Evolutionary conservation across 768 basidiomycete species (phyloP), one percentile per base, ranked within the genome.

Genomic region (Hirschioporus abietinus): DNA sequence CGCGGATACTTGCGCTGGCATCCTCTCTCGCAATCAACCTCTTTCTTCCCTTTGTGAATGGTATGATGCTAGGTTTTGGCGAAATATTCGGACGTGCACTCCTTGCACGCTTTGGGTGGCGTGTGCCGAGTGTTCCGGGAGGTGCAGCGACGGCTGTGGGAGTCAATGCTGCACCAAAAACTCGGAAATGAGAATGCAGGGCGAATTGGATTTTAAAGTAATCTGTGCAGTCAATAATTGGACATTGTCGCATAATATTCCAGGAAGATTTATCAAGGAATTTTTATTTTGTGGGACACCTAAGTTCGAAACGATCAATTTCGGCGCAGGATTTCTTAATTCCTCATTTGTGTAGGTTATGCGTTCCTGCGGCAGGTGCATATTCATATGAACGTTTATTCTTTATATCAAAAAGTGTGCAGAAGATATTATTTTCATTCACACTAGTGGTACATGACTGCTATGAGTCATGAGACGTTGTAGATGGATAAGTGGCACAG

Each of bases 51-150:
- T 96, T 96, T 76, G 84, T 96, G 9, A 96, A 96, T 70, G 95
- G 94, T 23, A 91, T 96, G 66, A 96, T 96, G 94, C 86, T 95
- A 63, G 94, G 94, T n/a, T 95, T 96, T 73, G 94, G 94, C 57
- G 95, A 96, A 77, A 91, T 96, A 63, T 94, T 95, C 74, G 94
- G 78, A 1, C 70, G 75, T 67, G 74, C 75, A 64, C 69, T 76
- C 62, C 63, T 78, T 61, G 74, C 71, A 15, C 73, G 72, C 25
- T 71, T 77, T 66, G 77, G 77, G 17, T 72, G 74, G 71, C 66
- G 67, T 25, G 42, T 52, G 42, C 42, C 42, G 15, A 52, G 42
- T 52, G 60, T 68, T 24, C 64, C 69, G 18, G 65, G 65, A 26
- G 59, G 66, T 30, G 30, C 64, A 24, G 59, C 65, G 10, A 67